phyloP scores from a whole-genome alignment of 306 rosid genomes.

The Chamaecrista fasciculata region DNA sequence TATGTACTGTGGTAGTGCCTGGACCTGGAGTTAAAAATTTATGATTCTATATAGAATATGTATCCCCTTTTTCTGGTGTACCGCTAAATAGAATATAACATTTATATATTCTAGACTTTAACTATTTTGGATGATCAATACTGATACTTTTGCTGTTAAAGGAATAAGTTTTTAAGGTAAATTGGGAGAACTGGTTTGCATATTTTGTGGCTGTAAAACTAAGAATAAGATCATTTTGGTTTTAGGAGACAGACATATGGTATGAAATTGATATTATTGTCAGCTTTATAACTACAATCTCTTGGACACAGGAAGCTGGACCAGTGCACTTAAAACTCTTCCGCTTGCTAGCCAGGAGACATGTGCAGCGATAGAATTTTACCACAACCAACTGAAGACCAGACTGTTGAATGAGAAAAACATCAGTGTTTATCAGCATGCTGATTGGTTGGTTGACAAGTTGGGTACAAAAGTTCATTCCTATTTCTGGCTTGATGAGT shows the following conservation, averaged over 20 bases:
- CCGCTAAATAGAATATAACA: not conserved
- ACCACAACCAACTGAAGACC: constrained; percentile 76
- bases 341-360: constrained; percentile 88
- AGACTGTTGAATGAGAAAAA: constrained; percentile 75
- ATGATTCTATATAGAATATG: not conserved
- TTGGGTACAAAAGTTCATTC: constrained; percentile 84
- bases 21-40: constrained; percentile 3
- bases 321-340: constrained; percentile 55
- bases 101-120: not conserved
- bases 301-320: constrained; percentile 63
- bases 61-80: not conserved
- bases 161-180: not conserved
- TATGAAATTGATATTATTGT: constrained; percentile 15
- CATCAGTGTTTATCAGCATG: constrained; percentile 56
- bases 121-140: not conserved
- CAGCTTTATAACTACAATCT: constrained; percentile 8
- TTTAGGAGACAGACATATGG: not conserved
- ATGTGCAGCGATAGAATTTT: constrained; percentile 76
- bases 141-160: constrained; percentile 2
- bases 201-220: constrained; percentile 21
- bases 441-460: constrained; percentile 85
- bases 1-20: not conserved
- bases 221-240: constrained; percentile 1
- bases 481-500: constrained; percentile 94
- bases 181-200: constrained; percentile 7